These are phyloP conservation scores for Elaphomyces granulatus DNA, from an alignment of 495 filamentous ascomycete species.

Conservation along the genomic window DNA sequence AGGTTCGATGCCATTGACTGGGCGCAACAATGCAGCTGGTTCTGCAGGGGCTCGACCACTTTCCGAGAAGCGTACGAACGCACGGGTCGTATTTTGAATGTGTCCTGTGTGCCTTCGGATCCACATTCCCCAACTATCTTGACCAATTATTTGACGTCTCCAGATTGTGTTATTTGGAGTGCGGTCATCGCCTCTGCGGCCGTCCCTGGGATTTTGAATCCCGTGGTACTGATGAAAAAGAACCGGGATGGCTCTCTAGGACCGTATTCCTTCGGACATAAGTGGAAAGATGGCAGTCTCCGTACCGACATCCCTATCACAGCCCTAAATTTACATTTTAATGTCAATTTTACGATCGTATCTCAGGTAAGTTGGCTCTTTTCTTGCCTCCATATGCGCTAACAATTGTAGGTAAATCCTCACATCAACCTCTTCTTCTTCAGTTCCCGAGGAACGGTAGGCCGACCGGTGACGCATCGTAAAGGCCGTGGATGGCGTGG, in stretches of 20 bases:
- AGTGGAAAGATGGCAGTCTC: conserved; percentile 94
- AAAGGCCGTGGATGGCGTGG: conserved; percentile 90
- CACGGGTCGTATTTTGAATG: conserved; percentile 88
- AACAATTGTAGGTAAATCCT: conserved; percentile 54
- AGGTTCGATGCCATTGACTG: conserved; percentile 88
- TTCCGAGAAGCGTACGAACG: conserved; percentile 91
- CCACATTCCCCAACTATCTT: conserved; percentile 86
- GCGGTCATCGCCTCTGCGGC: conserved; percentile 91
- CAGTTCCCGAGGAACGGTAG: conserved; percentile 78
- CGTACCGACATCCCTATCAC: conserved; percentile 93
- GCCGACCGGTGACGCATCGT: conserved; percentile 86
- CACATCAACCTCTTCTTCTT: conserved; percentile 99
- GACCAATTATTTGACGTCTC: conserved; percentile 83
- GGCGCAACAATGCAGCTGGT: conserved; percentile 80
- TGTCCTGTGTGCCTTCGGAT: conserved; percentile 92
- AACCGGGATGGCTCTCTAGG: conserved; percentile 54
- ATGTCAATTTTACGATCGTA: conserved; percentile 94
- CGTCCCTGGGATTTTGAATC: conserved; percentile 90
- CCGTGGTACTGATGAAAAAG: conserved; percentile 95
- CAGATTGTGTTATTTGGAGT: conserved; percentile 96
- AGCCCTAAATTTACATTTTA: conserved; percentile 87
- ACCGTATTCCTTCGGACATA: conserved; percentile 88
- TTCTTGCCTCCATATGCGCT: conserved; percentile 3
- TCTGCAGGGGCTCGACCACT: conserved; percentile 73
- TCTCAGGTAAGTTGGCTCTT: conserved; percentile 49